phyloP scores from a whole-genome alignment of 352 stramenopile genomes.

The Elongisporangium undulatum region DNA sequence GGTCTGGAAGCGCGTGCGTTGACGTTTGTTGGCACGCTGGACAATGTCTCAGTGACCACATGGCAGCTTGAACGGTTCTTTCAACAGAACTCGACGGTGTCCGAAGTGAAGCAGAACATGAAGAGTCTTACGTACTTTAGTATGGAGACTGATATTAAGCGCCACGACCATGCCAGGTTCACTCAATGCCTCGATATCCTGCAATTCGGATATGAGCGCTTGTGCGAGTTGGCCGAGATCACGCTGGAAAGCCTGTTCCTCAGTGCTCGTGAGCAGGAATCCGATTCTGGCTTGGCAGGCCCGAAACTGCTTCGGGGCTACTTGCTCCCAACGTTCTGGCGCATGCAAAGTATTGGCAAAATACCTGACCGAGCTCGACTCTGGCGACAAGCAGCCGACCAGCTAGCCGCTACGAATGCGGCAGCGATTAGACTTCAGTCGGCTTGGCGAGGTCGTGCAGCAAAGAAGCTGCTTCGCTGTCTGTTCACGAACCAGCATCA shows the following conservation, averaged over 20 bases:
- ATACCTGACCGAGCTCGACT: conserved; percentile 21
- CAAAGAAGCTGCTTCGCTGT: conserved; percentile 29
- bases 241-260: conserved; percentile 35
- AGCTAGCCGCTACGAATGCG: conserved; percentile 30
- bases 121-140: conserved; percentile 46
- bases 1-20: conserved; percentile 53
- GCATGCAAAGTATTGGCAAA: conserved; percentile 9
- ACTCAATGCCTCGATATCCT: conserved; percentile 38
- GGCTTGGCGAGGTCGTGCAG: conserved; percentile 46
- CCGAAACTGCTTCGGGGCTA: conserved; percentile 6
- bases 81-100: conserved; percentile 34
- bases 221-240: conserved; percentile 47
- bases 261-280: conserved; percentile 1
- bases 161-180: conserved; percentile 41
- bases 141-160: conserved; percentile 42
- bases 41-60: conserved; percentile 36
- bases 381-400: conserved; percentile 22
- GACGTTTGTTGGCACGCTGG: conserved; percentile 43
- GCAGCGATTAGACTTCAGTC: conserved; percentile 36
- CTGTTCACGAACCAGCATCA: conserved; percentile 30
- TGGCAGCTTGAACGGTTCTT: conserved; percentile 76
- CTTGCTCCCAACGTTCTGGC: conserved; percentile 13
- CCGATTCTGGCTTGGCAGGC: background rate
- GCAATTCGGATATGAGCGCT: conserved; percentile 56
- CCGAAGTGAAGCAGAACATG: conserved; percentile 57